A percentile compares a stretch with the other conserved stretches of the same genome.
Evolutionary conservation across 2,329 filamentous ascomycete genomes (phyloP).

Genomic region (Huntiella abstrusa): DNA sequence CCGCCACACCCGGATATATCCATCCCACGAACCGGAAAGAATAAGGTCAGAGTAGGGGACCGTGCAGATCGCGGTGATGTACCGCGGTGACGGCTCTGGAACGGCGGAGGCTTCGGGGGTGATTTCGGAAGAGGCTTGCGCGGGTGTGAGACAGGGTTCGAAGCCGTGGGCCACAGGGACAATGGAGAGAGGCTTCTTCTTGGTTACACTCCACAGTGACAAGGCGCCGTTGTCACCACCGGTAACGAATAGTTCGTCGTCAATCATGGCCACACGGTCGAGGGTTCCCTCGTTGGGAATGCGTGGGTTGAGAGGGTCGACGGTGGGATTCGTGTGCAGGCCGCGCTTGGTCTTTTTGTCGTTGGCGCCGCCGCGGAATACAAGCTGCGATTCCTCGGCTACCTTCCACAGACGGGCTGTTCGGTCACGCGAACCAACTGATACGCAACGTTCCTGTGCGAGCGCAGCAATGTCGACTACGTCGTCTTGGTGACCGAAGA

Average conservation of each 20-base stretch:
- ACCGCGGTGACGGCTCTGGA: conserved; percentile 52
- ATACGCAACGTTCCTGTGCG: conserved; percentile 73
- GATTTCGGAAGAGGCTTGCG: conserved; percentile 54
- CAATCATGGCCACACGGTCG: conserved; percentile 80
- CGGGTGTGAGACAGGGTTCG: conserved; percentile 48
- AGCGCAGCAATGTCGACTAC: conserved; percentile 71
- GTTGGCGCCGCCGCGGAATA: conserved; percentile 70
- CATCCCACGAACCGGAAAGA: conserved; percentile 88
- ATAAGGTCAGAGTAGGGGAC: conserved; percentile 83
- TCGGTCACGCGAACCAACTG: conserved; percentile 75
- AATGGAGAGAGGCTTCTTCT: conserved; percentile 84
- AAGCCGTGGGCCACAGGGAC: conserved; percentile 69
- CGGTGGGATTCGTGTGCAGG: conserved; percentile 6
- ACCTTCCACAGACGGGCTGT: conserved; percentile 94
- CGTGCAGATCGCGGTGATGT: conserved; percentile 74
- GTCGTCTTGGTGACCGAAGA: conserved; percentile 89
- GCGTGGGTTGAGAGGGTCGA: conserved; percentile 22
- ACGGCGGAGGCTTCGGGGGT: conserved; percentile 41
- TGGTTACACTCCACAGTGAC: conserved; percentile 71
- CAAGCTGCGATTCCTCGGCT: conserved; percentile 81
- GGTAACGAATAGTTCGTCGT: conserved; percentile 75
- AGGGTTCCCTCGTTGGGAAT: conserved; percentile 64
- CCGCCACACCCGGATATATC: conserved; percentile 67
- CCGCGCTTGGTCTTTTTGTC: conserved; percentile 26
- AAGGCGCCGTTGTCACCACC: conserved; percentile 81